A percentile compares a stretch with the other conserved stretches of the same genome.
Conservation (phyloP, 2,329 filamentous ascomycete species). For the Alternaria ethzedia region DNA sequence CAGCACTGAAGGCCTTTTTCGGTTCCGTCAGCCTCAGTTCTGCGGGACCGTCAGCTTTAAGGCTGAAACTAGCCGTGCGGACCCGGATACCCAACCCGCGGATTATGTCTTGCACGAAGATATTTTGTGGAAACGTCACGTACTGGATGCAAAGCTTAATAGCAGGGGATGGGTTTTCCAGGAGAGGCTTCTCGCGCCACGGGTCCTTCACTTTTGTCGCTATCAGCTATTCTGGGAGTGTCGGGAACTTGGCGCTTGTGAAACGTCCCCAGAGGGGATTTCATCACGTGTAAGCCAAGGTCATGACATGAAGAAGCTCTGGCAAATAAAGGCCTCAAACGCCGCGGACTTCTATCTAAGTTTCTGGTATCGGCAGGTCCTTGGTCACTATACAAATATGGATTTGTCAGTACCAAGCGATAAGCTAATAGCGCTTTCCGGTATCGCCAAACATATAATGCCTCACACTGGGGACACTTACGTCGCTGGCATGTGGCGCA, state of each 20-base stretch:
- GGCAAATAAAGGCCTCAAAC: not conserved
- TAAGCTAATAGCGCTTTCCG: conserved; percentile 17
- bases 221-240: conserved; percentile 30
- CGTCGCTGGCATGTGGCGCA: conserved; percentile 18
- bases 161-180: conserved; percentile 17
- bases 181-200: conserved; percentile 22
- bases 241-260: not conserved
- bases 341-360: not conserved
- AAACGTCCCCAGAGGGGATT: conserved; percentile 8
- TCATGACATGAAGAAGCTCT: not conserved
- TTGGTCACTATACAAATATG: conserved; percentile 1
- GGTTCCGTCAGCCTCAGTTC: not conserved
- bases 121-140: conserved; percentile 1
- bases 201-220: conserved; percentile 20
- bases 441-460: conserved; percentile 12
- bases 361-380: not conserved
- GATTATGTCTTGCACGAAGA: not conserved
- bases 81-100: not conserved
- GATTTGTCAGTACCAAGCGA: conserved; percentile 4
- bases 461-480: conserved; percentile 1
- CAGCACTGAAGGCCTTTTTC: conserved; percentile 11
- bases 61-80: not conserved
- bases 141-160: not conserved
- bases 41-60: not conserved
- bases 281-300: not conserved